Conservation (phyloP, 2,329 filamentous ascomycete species). For the Dichotomopilus funicola region DNA sequence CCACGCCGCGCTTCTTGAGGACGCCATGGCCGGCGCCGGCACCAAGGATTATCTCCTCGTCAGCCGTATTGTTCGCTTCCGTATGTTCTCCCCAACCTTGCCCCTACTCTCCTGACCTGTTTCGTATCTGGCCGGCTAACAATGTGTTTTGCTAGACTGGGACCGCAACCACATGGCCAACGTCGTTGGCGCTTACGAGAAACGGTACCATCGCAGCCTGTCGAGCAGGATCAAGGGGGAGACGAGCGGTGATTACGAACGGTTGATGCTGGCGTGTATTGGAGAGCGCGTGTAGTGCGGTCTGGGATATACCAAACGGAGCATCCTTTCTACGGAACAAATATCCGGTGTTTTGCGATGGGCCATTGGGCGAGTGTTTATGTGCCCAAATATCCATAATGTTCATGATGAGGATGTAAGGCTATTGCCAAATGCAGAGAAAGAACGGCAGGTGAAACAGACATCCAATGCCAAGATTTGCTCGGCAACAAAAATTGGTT, state of each 20-base stretch:
- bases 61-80: conserved; percentile 67
- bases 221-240: conserved; percentile 68
- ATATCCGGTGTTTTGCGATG: no score
- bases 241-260: conserved; percentile 78
- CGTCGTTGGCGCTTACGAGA: conserved; percentile 71
- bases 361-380: no score
- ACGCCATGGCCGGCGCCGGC: conserved; percentile 77
- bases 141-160: conserved; percentile 51
- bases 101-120: neutral
- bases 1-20: conserved; percentile 76
- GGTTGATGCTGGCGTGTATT: conserved; percentile 64
- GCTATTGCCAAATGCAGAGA: no score
- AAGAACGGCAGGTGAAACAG: no score
- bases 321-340: no score
- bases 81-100: conserved; percentile 1
- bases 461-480: no score
- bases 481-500: no score
- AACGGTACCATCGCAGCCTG: conserved; percentile 62
- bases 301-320: neutral
- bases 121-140: neutral
- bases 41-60: conserved; percentile 81
- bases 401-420: no score
- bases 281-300: conserved; percentile 33
- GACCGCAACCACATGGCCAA: conserved; percentile 66
- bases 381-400: no score